Evolutionary conservation across 2,329 filamentous ascomycete genomes (phyloP).

Genomic region (Penicillium sp.): DNA sequence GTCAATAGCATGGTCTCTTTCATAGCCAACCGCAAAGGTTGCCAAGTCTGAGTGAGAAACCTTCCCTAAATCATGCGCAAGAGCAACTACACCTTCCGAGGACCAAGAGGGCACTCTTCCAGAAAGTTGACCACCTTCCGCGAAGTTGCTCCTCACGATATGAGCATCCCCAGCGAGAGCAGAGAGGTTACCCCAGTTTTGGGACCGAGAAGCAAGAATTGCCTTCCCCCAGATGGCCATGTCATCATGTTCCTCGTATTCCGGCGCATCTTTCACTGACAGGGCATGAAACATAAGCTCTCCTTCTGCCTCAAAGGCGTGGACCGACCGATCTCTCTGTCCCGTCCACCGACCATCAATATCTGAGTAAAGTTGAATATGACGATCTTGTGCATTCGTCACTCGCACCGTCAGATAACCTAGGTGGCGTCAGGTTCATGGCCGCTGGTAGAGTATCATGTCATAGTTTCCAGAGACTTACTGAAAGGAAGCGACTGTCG

Average conservation of each 20-base stretch:
- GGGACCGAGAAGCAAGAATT: slow-evolving; percentile 35
- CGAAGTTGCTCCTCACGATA: slow-evolving; percentile 29
- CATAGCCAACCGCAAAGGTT: slow-evolving; percentile 40
- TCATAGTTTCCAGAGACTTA: slow-evolving; percentile 10
- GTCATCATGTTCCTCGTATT: slow-evolving; percentile 33
- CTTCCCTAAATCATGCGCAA: slow-evolving; percentile 37
- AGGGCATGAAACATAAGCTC: slow-evolving; percentile 30
- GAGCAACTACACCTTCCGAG: slow-evolving; percentile 28
- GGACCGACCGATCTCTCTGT: slow-evolving; percentile 18
- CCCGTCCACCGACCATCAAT: slow-evolving; percentile 44
- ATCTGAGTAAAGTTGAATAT: slow-evolving; percentile 39
- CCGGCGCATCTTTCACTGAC: slow-evolving; percentile 24
- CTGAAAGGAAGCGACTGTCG: slow-evolving; percentile 43
- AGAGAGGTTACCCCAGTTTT: slow-evolving; percentile 22
- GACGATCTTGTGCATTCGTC: slow-evolving; percentile 16
- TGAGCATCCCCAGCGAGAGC: slow-evolving; percentile 25
- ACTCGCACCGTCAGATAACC: slow-evolving; percentile 39
- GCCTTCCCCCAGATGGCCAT: slow-evolving; percentile 41
- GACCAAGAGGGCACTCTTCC: slow-evolving; percentile 21
- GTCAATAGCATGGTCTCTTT: slow-evolving; percentile 37
- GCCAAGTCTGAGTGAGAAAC: slow-evolving; percentile 26
- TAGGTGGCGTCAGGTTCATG: slow-evolving; percentile 5
- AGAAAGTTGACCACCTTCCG: slow-evolving; percentile 25
- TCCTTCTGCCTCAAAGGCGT: slow-evolving; percentile 21
- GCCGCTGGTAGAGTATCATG: no score